A percentile compares a stretch with the other conserved stretches of the same genome.
Evolutionary conservation across 2,329 filamentous ascomycete species (phyloP).

Genomic region (Graphilbum ipis-grandicollis): DNA sequence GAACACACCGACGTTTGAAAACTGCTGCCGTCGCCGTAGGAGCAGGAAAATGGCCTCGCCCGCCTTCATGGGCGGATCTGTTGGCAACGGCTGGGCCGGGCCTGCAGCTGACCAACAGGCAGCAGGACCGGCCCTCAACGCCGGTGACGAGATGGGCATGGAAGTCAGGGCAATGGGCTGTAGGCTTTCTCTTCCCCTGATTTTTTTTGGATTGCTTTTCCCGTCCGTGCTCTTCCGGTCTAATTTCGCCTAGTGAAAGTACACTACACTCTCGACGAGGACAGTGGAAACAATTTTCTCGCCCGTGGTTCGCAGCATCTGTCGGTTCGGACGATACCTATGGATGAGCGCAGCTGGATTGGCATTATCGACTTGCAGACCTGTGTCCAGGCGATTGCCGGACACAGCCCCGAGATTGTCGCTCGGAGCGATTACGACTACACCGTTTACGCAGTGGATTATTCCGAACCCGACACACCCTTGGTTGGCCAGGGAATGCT

Average conservation of each 20-base stretch:
- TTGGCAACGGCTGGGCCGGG: slow-evolving; percentile 2
- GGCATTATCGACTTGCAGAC: slow-evolving; percentile 76
- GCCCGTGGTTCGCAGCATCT: slow-evolving; percentile 69
- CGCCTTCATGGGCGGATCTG: slow-evolving; percentile 5
- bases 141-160: slow-evolving; percentile 13
- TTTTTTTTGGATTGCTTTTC: neutral
- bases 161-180: slow-evolving; percentile 17
- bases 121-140: slow-evolving; percentile 2
- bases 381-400: slow-evolving; percentile 66
- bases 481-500: slow-evolving; percentile 92
- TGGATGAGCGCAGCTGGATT: slow-evolving; percentile 68
- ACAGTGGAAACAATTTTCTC: slow-evolving; percentile 76
- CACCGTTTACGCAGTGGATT: slow-evolving; percentile 94
- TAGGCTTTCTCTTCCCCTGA: slow-evolving; percentile 10
- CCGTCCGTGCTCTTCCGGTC: too few relatives aligned
- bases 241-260: slow-evolving; percentile 57
- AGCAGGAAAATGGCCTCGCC: slow-evolving; percentile 12
- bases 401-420: slow-evolving; percentile 72
- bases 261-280: slow-evolving; percentile 86
- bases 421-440: slow-evolving; percentile 61
- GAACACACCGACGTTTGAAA: too few relatives aligned
- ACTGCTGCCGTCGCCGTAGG: too few relatives aligned
- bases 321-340: slow-evolving; percentile 59
- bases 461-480: slow-evolving; percentile 84
- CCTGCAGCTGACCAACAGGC: neutral